A percentile compares a stretch with the other conserved stretches of the same genome.
phyloP scores from a whole-genome alignment of 1,284 basidiomycete species.

The Tilletia indica region DNA sequence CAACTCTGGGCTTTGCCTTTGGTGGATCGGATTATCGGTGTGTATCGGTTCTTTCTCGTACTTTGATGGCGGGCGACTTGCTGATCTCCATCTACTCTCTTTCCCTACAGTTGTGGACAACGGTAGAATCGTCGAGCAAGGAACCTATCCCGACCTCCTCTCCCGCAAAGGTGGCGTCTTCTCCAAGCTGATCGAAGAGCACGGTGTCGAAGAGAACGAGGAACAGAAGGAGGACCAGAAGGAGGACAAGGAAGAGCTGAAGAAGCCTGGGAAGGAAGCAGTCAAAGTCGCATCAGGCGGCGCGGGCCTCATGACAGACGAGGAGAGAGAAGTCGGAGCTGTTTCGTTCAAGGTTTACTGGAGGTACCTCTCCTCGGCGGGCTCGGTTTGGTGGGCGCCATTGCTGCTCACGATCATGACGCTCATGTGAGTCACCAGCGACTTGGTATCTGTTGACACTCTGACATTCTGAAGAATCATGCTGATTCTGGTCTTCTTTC shows the following conservation, averaged over 20 bases:
- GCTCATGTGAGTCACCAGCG: conserved; percentile 16
- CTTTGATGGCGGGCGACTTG: not conserved
- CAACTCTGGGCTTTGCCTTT: conserved; percentile 25
- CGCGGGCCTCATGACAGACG: not conserved
- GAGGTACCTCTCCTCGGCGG: conserved; percentile 16
- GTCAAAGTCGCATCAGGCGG: conserved; percentile 19
- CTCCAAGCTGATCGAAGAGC: conserved; percentile 4
- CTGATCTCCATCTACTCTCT: not conserved
- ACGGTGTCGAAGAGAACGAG: conserved; percentile 36
- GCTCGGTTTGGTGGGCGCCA: conserved; percentile 59
- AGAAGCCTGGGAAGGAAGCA: conserved; percentile 27
- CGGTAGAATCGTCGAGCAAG: conserved; percentile 57
- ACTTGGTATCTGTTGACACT: conserved; percentile 17
- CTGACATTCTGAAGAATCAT: not conserved
- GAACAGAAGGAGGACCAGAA: conserved; percentile 51
- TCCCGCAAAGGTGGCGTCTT: conserved; percentile 67
- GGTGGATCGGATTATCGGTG: conserved; percentile 25
- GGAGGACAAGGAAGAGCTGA: conserved; percentile 19
- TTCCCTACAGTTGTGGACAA: conserved; percentile 22
- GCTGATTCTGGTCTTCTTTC: conserved; percentile 22
- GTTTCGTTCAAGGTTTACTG: conserved; percentile 13
- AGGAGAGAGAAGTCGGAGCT: conserved; percentile 2
- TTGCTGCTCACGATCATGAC: conserved; percentile 62
- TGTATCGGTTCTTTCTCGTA: not conserved
- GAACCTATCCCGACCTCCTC: conserved; percentile 72